A percentile compares a stretch with the other conserved stretches of the same genome.
Conservation (phyloP, 805 yeast genomes). For the Lipomyces mesembrius region DNA sequence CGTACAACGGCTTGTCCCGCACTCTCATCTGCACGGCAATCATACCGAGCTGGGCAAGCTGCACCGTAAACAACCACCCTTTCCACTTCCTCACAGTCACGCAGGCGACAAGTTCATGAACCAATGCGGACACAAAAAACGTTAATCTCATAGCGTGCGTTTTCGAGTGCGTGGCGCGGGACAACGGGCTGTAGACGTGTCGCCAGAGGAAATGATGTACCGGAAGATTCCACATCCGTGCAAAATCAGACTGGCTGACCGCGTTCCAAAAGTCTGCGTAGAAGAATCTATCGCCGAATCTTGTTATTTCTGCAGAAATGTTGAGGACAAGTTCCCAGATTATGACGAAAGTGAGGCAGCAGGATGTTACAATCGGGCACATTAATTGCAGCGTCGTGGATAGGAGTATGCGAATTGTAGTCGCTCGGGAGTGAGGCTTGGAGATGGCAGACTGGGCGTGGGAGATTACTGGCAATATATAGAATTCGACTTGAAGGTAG, state of each 20-base stretch:
- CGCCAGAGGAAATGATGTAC: slow-evolving; percentile 21
- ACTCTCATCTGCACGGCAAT: slow-evolving; percentile 9
- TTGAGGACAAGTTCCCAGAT: slow-evolving; percentile 23
- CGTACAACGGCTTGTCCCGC: slow-evolving; percentile 9
- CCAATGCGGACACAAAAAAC: slow-evolving; percentile 15
- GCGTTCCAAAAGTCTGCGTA: slow-evolving; percentile 25
- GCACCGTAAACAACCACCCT: slow-evolving; percentile 10
- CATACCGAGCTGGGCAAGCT: slow-evolving; percentile 17
- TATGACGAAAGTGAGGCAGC: slow-evolving; percentile 8
- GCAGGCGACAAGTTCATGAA: slow-evolving; percentile 20
- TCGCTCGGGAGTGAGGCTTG: neutral
- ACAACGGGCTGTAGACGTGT: slow-evolving; percentile 18
- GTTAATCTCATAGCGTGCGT: slow-evolving; percentile 10
- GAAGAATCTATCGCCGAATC: slow-evolving; percentile 19
- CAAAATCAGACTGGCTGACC: slow-evolving; percentile 13
- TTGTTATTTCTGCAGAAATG: slow-evolving; percentile 17
- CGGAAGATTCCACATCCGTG: slow-evolving; percentile 22
- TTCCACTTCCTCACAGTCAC: slow-evolving; percentile 10
- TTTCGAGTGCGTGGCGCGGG: slow-evolving; percentile 2
- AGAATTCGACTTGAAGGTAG: slow-evolving; percentile 9
- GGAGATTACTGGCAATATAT: slow-evolving; percentile 14
- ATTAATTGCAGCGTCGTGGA: slow-evolving; percentile 6
- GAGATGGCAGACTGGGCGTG: slow-evolving; percentile 3
- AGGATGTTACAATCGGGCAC: slow-evolving; percentile 11
- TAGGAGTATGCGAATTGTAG: neutral